Percentiles rank a stretch among this genome's conserved stretches.
These are phyloP conservation scores for Cicer bijugum DNA, from an alignment of 306 rosid species.

Conservation along the genomic window DNA sequence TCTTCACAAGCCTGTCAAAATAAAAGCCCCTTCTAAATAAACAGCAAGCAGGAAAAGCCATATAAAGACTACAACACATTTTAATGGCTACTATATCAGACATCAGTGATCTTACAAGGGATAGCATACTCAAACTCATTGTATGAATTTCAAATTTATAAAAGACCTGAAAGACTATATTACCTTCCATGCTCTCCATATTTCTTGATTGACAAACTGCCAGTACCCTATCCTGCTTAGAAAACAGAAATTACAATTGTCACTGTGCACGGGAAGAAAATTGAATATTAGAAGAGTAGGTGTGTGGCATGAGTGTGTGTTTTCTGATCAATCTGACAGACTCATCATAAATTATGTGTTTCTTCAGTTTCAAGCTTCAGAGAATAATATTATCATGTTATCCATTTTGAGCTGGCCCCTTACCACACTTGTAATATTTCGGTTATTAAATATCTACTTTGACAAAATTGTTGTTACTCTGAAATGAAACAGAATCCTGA, in stretches of 20 bases:
- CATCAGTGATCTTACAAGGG: not conserved
- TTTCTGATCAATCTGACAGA: slow-evolving; percentile 19
- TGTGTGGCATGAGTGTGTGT: not conserved
- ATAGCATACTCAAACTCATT: slow-evolving; percentile 30
- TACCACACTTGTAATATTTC: slow-evolving; percentile 18
- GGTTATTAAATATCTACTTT: slow-evolving; percentile 7
- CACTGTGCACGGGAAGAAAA: slow-evolving; percentile 41
- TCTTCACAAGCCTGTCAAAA: slow-evolving; percentile 2
- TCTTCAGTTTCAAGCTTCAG: slow-evolving; percentile 36
- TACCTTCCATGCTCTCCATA: slow-evolving; percentile 64
- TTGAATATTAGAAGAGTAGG: not conserved
- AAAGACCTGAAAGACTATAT: slow-evolving; percentile 7
- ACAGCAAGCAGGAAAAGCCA: not conserved
- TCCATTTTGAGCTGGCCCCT: not conserved
- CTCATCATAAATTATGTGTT: not conserved
- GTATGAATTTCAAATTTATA: slow-evolving; percentile 9
- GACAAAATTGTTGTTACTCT: slow-evolving; percentile 6
- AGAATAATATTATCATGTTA: not conserved
- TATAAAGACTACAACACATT: slow-evolving; percentile 9
- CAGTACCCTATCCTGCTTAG: slow-evolving; percentile 80
- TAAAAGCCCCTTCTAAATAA: slow-evolving; percentile 25
- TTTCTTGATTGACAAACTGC: slow-evolving; percentile 78
- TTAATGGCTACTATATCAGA: not conserved
- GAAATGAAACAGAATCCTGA: slow-evolving; percentile 25
- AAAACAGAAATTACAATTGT: slow-evolving; percentile 42